Conservation (phyloP, 2,329 filamentous ascomycete species). For the Monilinia aucupariae region DNA sequence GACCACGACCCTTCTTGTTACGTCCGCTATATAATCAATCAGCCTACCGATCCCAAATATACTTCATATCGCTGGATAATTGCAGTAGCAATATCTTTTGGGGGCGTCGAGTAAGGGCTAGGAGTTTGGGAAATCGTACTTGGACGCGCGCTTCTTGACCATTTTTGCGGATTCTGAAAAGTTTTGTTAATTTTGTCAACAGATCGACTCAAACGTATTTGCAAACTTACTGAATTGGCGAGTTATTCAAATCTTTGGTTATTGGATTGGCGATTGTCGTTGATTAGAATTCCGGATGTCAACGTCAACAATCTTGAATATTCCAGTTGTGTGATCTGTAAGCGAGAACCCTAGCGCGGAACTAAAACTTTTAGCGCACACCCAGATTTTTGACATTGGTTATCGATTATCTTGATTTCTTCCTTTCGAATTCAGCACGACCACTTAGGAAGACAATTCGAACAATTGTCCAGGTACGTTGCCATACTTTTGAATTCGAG, state of each 20-base stretch:
- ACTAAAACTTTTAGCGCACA: conserved; percentile 15
- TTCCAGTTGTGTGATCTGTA: conserved; percentile 16
- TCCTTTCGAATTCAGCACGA: conserved; percentile 10
- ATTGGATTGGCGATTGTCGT: conserved; percentile 17
- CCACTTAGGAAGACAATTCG: conserved; percentile 34
- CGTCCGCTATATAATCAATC: conserved; percentile 62
- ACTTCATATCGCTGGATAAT: no score
- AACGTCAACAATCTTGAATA: conserved; percentile 8
- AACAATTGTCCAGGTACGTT: conserved; percentile 33
- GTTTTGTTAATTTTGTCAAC: conserved; percentile 2
- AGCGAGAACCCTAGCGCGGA: conserved; percentile 14
- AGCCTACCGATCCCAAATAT: background rate
- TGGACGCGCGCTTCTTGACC: conserved; percentile 69
- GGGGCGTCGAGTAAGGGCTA: background rate
- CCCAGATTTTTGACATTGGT: background rate
- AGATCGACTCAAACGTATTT: background rate
- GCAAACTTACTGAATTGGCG: conserved; percentile 23
- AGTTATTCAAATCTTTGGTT: conserved; percentile 22
- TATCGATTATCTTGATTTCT: conserved; percentile 16
- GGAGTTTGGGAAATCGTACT: conserved; percentile 42
- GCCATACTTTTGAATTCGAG: background rate
- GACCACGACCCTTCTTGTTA: conserved; percentile 99
- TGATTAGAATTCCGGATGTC: conserved; percentile 2
- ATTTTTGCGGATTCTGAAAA: conserved; percentile 54
- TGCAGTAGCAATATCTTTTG: conserved; percentile 14